Evolutionary conservation across 345 rosid species (phyloP), one percentile per base, ranked within the genome.

Genomic region (Eucalyptus grandis): DNA sequence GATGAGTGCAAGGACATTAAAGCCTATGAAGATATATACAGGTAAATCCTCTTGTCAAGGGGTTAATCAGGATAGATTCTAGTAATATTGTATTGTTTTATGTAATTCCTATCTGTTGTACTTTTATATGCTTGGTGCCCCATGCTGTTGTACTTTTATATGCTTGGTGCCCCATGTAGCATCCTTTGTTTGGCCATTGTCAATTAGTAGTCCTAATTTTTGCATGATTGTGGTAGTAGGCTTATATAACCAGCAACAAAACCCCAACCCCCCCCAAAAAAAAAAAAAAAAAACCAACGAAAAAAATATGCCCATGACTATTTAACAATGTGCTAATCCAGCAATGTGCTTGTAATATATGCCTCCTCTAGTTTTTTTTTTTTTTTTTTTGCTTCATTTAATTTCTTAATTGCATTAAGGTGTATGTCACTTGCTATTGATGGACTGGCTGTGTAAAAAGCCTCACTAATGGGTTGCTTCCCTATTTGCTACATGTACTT

Each of bases 1-100:
- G 97, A 96, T 43, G 94, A 96, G 89, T 95, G 97, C 96, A 96
- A 95, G 95, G 98, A 98, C 90, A 95, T 96, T 88, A 94, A 96
- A 90, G 95, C 94, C 90, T 98, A 92, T 93, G 99, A 98, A 89
- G 90, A 91, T 82, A 90, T 95, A 90, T 97, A 97, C 90, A 91
- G 99, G 99, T 98, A 86, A 47, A 37, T 86, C 16, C 6, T 86
- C 46, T 50, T 86, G 65, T 53, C 65, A 49, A 37, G 37, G 88
- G 62, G 27, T 34, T 53, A 34, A 31, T 53, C 24, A n/a, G 67
- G 47, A 58, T 51, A 31, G 44, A 51, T 86, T 86, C n/a, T 86
- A 58, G 43, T 86, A 43, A 86, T 17, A 86, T 16, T 53, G 54
- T n/a, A 49, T 46, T 47, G 58, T 49, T 86, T 86, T 27, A 86